phyloP scores from a whole-genome alignment of 805 yeast genomes.

The Candida yuanshanica region DNA sequence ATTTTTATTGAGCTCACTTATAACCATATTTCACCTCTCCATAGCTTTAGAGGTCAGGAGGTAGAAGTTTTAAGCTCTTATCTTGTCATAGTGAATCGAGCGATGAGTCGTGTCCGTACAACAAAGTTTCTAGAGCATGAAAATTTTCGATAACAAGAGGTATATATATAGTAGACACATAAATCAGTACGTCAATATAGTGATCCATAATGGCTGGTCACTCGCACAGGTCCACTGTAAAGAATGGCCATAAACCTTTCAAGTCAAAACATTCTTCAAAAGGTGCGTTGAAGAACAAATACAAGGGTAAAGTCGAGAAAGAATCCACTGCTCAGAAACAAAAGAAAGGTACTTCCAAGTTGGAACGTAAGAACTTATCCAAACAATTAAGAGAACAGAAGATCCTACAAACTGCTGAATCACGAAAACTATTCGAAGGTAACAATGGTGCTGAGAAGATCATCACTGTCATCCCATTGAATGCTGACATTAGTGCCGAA shows the following conservation, averaged over 20 bases:
- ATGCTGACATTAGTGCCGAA: slow-evolving; percentile 57
- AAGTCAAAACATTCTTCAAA: slow-evolving; percentile 90
- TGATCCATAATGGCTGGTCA: slow-evolving; percentile 54
- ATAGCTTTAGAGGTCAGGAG: no score
- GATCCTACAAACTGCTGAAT: slow-evolving; percentile 50
- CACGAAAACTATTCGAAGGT: slow-evolving; percentile 75
- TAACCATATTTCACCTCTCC: no score
- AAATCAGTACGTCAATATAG: not conserved
- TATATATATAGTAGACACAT: no score
- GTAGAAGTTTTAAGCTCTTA: no score
- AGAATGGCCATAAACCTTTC: slow-evolving; percentile 83
- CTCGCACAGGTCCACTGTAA: slow-evolving; percentile 79
- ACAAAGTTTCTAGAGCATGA: not conserved
- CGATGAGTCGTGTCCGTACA: not conserved
- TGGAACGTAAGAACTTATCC: slow-evolving; percentile 71
- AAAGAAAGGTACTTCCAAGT: slow-evolving; percentile 32
- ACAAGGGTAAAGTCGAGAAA: slow-evolving; percentile 86
- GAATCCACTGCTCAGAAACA: slow-evolving; percentile 31
- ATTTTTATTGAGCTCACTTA: no score
- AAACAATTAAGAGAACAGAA: slow-evolving; percentile 75
- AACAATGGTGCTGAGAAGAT: slow-evolving; percentile 76
- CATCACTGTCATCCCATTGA: slow-evolving; percentile 73
- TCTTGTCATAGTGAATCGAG: not conserved
- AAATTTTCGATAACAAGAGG: not conserved
- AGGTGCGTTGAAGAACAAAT: slow-evolving; percentile 72